Conservation (phyloP, 2,329 filamentous ascomycete species). For the Dactylella cylindrospora region DNA sequence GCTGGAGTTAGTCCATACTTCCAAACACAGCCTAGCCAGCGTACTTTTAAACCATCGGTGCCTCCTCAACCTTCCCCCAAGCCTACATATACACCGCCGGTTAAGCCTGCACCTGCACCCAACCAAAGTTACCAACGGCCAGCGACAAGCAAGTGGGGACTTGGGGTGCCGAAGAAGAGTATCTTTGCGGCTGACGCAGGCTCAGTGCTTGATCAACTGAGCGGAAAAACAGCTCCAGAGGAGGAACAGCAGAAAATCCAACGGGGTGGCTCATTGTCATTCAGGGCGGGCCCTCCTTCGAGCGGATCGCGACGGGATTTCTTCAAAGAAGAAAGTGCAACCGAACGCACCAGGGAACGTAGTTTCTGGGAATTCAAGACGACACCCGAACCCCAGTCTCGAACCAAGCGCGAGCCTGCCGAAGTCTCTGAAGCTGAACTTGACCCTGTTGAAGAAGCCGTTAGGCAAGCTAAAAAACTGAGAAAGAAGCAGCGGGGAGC, state of each 20-base stretch:
- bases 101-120: background rate
- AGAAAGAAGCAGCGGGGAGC: constrained; percentile 40
- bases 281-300: too few relatives aligned
- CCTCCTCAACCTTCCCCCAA: too few relatives aligned
- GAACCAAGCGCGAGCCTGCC: background rate
- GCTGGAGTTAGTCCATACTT: too few relatives aligned
- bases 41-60: too few relatives aligned
- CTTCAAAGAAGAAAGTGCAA: too few relatives aligned
- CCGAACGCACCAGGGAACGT: background rate
- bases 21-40: too few relatives aligned
- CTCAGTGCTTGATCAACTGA: constrained; percentile 30
- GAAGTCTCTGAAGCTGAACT: constrained; percentile 44
- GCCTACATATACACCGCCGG: too few relatives aligned
- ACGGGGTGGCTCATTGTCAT: too few relatives aligned
- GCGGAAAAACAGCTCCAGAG: too few relatives aligned
- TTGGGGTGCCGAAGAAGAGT: constrained; percentile 28
- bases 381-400: background rate
- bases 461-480: constrained; percentile 43
- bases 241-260: too few relatives aligned
- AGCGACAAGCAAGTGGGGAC: constrained; percentile 17
- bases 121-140: background rate
- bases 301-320: too few relatives aligned
- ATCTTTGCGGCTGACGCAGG: constrained; percentile 32
- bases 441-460: constrained; percentile 46
- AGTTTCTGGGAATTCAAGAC: constrained; percentile 11